Evolutionary conservation across 2,329 filamentous ascomycete genomes (phyloP), one percentile per base, ranked within the genome.

Genomic region (Aureobasidium sp.): DNA sequence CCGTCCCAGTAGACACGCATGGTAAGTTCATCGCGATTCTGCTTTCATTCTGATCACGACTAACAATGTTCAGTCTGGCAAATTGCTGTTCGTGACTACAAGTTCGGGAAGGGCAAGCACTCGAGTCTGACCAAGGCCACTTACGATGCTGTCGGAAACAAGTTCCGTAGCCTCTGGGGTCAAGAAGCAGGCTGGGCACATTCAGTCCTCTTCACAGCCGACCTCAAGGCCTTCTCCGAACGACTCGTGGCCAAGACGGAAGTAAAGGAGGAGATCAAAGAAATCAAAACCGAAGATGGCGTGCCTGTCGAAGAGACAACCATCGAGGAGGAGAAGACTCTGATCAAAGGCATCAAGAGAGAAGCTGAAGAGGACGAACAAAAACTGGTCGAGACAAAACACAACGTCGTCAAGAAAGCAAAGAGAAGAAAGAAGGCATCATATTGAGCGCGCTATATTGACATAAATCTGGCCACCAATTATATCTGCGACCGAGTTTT

Each of bases 181-280:
- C 84, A 88, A 62, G 90, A 97, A 68, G 94, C 94, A 1, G 94
- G 94, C 0, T 99, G 95, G 95, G 94, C 95, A 10, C 94, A 99
- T 76, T 96, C 90, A 3, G 94, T 99, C 9, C 79, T 99, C 13
- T 99, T 99, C 70, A 96, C 94, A 0, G 95, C 94, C 0, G 92
- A 99, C 70, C 74, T 99, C 61, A 89, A 85, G 70, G 84, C 90
- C 0, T 97, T 97, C 69, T 87, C 91, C 0, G 88, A 90, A 66
- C 81, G 78, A 66, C 71, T 84, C n/a, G 73, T 77, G 1, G 74
- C 70, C 4, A 81, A 82, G 67, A 72, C 72, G 8, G 77, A 81
- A 65, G 68, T 82, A 25, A 78, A 81, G 61, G 75, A 77, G 49
- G 76, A 79, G 36, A 72, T 71, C 5, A 64, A 69, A 2, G 64